phyloP scores from a whole-genome alignment of 2,329 filamentous ascomycete genomes.

The Graphilbum fragrans region DNA sequence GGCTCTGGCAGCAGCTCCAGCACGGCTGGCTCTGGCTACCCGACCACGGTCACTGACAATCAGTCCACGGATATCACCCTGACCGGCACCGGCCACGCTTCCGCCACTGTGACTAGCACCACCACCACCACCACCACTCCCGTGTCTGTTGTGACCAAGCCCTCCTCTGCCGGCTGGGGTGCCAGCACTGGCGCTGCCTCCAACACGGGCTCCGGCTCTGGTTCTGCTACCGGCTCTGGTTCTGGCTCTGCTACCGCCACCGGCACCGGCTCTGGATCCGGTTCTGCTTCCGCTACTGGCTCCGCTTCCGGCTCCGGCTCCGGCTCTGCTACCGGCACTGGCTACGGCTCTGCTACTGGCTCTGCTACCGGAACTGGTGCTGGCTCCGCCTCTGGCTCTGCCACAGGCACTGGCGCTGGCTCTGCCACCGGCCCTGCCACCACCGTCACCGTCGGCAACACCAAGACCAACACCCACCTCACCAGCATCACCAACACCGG shows the following conservation, averaged over 20 bases:
- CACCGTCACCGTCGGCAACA: conserved; percentile 12
- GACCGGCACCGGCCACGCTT: background rate
- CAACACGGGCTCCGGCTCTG: background rate
- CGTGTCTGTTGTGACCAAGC: no score
- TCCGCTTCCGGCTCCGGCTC: conserved; percentile 6
- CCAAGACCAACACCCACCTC: conserved; percentile 16
- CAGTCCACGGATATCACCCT: background rate
- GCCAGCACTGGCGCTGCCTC: background rate
- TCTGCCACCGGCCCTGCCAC: conserved; percentile 16
- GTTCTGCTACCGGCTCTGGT: background rate
- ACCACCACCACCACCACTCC: no score
- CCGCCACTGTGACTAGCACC: background rate
- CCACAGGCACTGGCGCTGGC: conserved; percentile 17
- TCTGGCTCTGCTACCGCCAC: conserved; percentile 2
- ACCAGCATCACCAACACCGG: conserved; percentile 3
- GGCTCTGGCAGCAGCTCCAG: background rate
- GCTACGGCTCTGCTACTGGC: conserved; percentile 10
- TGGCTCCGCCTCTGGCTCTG: conserved; percentile 17
- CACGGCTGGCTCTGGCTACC: background rate
- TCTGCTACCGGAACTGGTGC: conserved; percentile 15
- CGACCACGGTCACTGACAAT: background rate
- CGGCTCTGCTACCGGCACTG: conserved; percentile 12
- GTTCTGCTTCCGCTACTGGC: background rate
- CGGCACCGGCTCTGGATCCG: background rate
- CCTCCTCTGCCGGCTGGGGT: background rate